phyloP scores from a whole-genome alignment of 108 stramenopile species.

The Chaetoceros tenuissimus region DNA sequence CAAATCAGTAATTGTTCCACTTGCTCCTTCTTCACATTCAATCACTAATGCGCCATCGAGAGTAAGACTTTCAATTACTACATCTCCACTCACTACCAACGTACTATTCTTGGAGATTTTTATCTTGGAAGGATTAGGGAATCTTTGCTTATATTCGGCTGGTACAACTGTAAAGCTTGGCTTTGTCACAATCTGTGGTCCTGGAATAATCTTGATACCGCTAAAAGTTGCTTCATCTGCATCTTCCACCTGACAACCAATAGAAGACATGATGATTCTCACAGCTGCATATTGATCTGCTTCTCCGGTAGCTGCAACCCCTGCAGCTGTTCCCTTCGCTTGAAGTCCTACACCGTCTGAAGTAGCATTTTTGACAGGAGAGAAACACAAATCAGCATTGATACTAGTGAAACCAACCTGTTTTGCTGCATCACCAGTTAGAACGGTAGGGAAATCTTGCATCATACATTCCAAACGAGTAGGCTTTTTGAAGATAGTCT shows the following conservation, averaged over 20 bases:
- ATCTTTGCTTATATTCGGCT: slow-evolving; percentile 49
- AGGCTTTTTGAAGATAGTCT: slow-evolving; percentile 97
- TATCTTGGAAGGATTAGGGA: slow-evolving; percentile 63
- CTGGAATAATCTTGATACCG: slow-evolving; percentile 57
- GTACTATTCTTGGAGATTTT: slow-evolving; percentile 72
- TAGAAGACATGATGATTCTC: slow-evolving; percentile 46
- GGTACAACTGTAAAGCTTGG: slow-evolving; percentile 64
- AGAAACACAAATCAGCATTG: slow-evolving; percentile 80
- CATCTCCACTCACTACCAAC: slow-evolving; percentile 61
- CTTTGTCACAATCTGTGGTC: slow-evolving; percentile 68
- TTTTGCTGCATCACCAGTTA: slow-evolving; percentile 46
- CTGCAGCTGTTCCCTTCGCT: slow-evolving; percentile 78
- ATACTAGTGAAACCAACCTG: slow-evolving; percentile 94
- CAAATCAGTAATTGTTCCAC: slow-evolving; percentile 41
- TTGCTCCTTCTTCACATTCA: slow-evolving; percentile 50
- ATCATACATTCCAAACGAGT: slow-evolving; percentile 97
- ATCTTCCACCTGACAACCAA: slow-evolving; percentile 62
- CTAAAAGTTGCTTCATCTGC: slow-evolving; percentile 34
- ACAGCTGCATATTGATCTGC: slow-evolving; percentile 76
- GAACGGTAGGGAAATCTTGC: slow-evolving; percentile 95
- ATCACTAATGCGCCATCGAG: slow-evolving; percentile 77
- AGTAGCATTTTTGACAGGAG: slow-evolving; percentile 93
- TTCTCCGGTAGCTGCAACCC: slow-evolving; percentile 88
- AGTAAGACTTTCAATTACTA: slow-evolving; percentile 70
- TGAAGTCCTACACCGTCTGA: slow-evolving; percentile 77